Percentiles rank a stretch among this genome's conserved stretches.
Conservation (phyloP, 768 basidiomycete species). For the Boletus insuetus region DNA sequence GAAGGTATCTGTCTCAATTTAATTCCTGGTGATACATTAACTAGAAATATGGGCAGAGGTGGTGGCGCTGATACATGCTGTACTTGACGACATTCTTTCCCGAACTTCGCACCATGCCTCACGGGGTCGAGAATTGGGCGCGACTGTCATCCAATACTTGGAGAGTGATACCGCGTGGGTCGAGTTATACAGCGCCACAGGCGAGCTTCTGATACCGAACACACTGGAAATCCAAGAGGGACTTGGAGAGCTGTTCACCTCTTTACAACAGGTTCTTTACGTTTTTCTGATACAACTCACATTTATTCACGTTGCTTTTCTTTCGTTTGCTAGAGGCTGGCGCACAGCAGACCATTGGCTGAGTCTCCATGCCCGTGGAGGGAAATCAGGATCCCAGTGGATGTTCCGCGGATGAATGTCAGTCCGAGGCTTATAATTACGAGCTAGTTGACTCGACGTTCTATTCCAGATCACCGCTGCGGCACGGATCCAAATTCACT, state of each 20-base stretch:
- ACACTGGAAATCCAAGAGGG: slow-evolving; percentile 30
- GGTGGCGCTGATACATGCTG: slow-evolving; percentile 54
- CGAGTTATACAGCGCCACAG: slow-evolving; percentile 65
- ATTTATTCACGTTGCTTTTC: slow-evolving; percentile 26
- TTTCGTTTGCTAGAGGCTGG: slow-evolving; percentile 32
- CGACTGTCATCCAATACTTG: slow-evolving; percentile 53
- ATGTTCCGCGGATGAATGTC: slow-evolving; percentile 80
- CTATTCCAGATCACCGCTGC: slow-evolving; percentile 61
- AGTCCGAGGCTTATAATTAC: slow-evolving; percentile 26
- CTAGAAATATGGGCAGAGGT: slow-evolving; percentile 49
- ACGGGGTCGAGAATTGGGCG: slow-evolving; percentile 45
- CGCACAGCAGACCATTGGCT: slow-evolving; percentile 39
- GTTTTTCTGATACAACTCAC: slow-evolving; percentile 19
- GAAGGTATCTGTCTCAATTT: slow-evolving; percentile 55
- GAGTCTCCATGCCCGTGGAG: slow-evolving; percentile 52
- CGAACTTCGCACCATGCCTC: slow-evolving; percentile 32
- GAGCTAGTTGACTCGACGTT: slow-evolving; percentile 2
- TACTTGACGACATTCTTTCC: slow-evolving; percentile 42
- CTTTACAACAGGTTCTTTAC: slow-evolving; percentile 34
- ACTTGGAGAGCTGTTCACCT: slow-evolving; percentile 22
- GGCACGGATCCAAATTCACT: slow-evolving; percentile 46
- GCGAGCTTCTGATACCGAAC: slow-evolving; percentile 60
- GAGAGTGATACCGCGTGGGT: slow-evolving; percentile 68
- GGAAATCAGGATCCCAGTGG: slow-evolving; percentile 79
- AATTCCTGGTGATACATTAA: slow-evolving; percentile 2